Base-by-base conservation (phyloP, 805 yeast genomes). In the Tetrapisispora arboricola region DNA sequence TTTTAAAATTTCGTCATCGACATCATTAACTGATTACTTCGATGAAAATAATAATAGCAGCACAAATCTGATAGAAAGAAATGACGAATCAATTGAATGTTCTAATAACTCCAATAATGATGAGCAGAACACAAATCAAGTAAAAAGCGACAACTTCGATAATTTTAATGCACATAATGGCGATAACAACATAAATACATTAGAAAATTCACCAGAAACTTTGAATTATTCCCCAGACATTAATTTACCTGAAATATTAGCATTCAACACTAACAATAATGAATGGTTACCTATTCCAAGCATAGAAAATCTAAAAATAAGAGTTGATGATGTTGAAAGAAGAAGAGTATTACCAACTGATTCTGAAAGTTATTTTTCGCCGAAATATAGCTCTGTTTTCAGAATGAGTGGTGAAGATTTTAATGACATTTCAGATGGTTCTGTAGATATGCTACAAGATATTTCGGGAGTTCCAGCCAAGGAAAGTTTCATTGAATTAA, bases 401-500 rank as follows among this genome's bases (percentile, higher is more conserved):
- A n/a, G 10, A 13, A 4, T n/a, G 8, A 12, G 15, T 32, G 10
- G 7, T 21, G 12, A n/a, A n/a, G n/a, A n/a, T n/a, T n/a, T n/a
- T n/a, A n/a, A n/a, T n/a, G n/a, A n/a, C n/a, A n/a, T n/a, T n/a
- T n/a, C n/a, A n/a, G n/a, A n/a, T n/a, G n/a, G n/a, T n/a, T n/a
- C n/a, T n/a, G n/a, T n/a, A n/a, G n/a, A n/a, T n/a, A n/a, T n/a
- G n/a, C n/a, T n/a, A n/a, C n/a, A 38, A 5, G 27, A 43, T 8
- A 19, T 36, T 18, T 19, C 35, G 8, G 29, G 3, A 9, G 7
- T 8, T 3, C 24, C 47, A 15, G 47, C 53, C 16, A 38, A 49
- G 3, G 29, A 41, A 21, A 34, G 43, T 6, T 39, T 51, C 19
- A 36, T 38, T 18, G 49, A 45, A 10, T 45, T 49, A 15, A 38